Evolutionary conservation across 805 yeast genomes (phyloP), one percentile per base, ranked within the genome.

Genomic region (Candida michaelii): DNA sequence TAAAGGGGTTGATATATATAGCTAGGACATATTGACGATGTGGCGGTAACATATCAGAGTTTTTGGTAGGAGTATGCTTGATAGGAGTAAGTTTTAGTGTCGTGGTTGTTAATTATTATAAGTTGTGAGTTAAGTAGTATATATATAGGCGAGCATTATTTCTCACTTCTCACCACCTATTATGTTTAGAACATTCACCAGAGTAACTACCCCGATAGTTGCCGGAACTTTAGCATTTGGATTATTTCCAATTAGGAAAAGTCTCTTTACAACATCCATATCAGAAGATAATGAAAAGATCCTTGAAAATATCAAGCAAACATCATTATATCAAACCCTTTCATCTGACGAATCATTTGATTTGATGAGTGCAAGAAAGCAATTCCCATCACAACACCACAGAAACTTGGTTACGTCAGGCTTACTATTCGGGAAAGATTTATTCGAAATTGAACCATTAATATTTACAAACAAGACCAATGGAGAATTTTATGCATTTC

Each of bases 391-490:
- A 33, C 79, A 79, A 6, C 89, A 84, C 54, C 74, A 73, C 29
- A 54, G 57, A 2, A 77, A 83, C 55, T 85, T 83, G 60, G 88
- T 85, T 8, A 81, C 85, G 0, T 78, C 81, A 39, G 95, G 95
- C 0, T 60, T 86, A 7, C 64, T 89, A 39, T 79, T 77, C 50
- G 90, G 95, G 0, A 77, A 79, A 2, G 74, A 79, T 13, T 76
- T 80, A 46, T 65, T 86, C 48, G 87, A 84, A 43, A 77, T 86
- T 18, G 95, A 88, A 53, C 96, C 96, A 0, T 61, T 87, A 14
- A 71, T 83, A 10, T 83, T 85, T 55, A 53, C 71, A 32, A 72
- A 85, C 51, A 60, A 62, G 14, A 55, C 67, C 21, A 66, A 69
- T 1, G 79, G 80, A 1, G 80, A 81, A 47, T 50, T 86, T 42